Percentiles rank a stretch among this genome's conserved stretches.
phyloP scores from a whole-genome alignment of 225 moss, liverwort and hornwort species.

The Neckera pumila region DNA sequence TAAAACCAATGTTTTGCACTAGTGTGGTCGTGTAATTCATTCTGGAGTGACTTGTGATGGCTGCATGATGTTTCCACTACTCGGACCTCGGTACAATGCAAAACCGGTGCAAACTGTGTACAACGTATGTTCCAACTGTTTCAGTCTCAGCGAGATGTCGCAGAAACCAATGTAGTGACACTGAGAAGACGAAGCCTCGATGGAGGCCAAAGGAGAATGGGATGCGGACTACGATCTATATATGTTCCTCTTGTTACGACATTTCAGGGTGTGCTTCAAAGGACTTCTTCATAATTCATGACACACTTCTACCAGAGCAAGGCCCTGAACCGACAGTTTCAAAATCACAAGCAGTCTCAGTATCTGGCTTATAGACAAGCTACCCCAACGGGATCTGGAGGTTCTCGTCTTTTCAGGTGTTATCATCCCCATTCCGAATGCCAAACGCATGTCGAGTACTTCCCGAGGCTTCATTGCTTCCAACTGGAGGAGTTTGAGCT shows the following conservation, averaged over 20 bases:
- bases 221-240: background rate
- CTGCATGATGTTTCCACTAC: background rate
- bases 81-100: background rate
- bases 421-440: background rate
- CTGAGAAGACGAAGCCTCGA: background rate
- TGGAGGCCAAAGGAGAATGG: background rate
- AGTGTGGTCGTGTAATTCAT: background rate
- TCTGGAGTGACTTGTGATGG: background rate
- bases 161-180: background rate
- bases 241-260: background rate
- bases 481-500: background rate
- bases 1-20: no score
- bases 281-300: background rate
- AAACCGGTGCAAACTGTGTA: fast-evolving
- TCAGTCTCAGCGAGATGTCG: background rate
- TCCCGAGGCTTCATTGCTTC: background rate
- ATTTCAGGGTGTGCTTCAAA: background rate
- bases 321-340: background rate
- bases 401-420: fast-evolving
- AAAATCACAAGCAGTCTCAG: background rate
- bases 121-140: background rate
- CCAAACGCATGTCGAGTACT: background rate
- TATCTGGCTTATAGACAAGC: background rate
- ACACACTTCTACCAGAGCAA: background rate
- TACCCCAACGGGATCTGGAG: background rate